A percentile compares a stretch with the other conserved stretches of the same genome.
phyloP scores from a whole-genome alignment of 2,329 filamentous ascomycete species.

The Amylocarpus encephaloides region DNA sequence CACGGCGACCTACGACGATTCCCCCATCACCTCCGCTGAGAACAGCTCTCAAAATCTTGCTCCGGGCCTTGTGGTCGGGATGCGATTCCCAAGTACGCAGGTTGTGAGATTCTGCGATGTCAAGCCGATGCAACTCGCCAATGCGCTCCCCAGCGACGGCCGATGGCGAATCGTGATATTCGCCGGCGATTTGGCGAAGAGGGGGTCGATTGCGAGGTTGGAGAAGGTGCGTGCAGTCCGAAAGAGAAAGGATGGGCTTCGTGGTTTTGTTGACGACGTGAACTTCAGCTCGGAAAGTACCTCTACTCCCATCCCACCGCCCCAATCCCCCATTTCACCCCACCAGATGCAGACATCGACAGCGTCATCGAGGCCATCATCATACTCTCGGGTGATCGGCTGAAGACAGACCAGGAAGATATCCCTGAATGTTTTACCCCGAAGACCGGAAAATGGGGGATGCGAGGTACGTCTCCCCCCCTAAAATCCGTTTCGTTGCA shows the following conservation, averaged over 20 bases:
- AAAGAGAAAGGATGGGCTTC: too few species aligned
- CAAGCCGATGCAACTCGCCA: conserved; percentile 45
- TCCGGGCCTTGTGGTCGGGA: conserved; percentile 41
- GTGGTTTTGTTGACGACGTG: too few species aligned
- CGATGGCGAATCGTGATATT: conserved; percentile 47
- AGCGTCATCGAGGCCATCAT: conserved; percentile 52
- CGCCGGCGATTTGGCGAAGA: conserved; percentile 36
- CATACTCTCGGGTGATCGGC: conserved; percentile 43
- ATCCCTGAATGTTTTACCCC: conserved; percentile 53
- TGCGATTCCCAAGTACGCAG: conserved; percentile 51
- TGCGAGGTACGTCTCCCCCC: conserved; percentile 40
- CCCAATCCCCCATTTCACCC: conserved; percentile 35
- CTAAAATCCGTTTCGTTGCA: not conserved
- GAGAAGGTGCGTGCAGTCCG: conserved; percentile 34
- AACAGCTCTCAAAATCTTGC: conserved; percentile 35
- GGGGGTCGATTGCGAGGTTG: conserved; percentile 28
- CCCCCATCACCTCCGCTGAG: conserved; percentile 37
- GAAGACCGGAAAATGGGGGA: conserved; percentile 46
- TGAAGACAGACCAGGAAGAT: conserved; percentile 42
- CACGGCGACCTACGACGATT: conserved; percentile 48
- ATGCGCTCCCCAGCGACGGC: conserved; percentile 44
- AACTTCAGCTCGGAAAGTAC: conserved; percentile 36
- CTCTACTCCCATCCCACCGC: conserved; percentile 27
- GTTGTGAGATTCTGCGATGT: conserved; percentile 56
- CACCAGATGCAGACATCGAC: conserved; percentile 39